A percentile compares a stretch with the other conserved stretches of the same genome.
These are phyloP conservation scores for Biancaea sappan DNA, from an alignment of 306 rosid genomes.

Conservation along the genomic window DNA sequence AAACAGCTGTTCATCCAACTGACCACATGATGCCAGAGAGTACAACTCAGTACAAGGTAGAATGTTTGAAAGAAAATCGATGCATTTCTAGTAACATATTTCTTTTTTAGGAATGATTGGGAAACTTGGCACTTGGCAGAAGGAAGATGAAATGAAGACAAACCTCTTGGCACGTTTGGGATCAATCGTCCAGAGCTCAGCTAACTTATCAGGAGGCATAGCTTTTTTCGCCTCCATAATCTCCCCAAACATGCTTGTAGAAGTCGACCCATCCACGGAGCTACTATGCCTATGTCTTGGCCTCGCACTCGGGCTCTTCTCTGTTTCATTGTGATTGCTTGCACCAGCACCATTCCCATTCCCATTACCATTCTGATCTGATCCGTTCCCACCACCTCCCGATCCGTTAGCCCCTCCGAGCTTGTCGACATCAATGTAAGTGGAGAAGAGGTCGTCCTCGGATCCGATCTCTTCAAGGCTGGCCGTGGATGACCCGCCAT, in stretches of 20 bases:
- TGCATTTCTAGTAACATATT: background rate
- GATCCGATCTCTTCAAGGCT: conserved; percentile 95
- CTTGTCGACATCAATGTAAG: conserved; percentile 96
- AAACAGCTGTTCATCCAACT: conserved; percentile 2
- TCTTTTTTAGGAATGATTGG: background rate
- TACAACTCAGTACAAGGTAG: background rate
- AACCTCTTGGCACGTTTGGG: conserved; percentile 99
- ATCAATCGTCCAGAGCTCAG: conserved; percentile 95
- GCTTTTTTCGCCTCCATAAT: conserved; percentile 98
- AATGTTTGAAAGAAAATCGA: background rate
- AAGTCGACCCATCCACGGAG: conserved; percentile 79
- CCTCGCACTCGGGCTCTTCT: conserved; percentile 53
- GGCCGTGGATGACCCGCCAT: conserved; percentile 83
- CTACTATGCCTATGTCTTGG: conserved; percentile 76
- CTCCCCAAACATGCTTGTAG: conserved; percentile 81
- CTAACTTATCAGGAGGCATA: conserved; percentile 99
- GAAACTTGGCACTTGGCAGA: background rate
- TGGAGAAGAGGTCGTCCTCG: conserved; percentile 91
- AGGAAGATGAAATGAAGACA: conserved; percentile 20
- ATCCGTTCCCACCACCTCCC: conserved; percentile 41
- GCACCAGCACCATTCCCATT: conserved; percentile 46
- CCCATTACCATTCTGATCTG: conserved; percentile 56
- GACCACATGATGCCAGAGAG: background rate
- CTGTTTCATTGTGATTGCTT: conserved; percentile 51
- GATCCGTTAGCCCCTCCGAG: conserved; percentile 51